Evolutionary conservation across 1,284 basidiomycete genomes (phyloP), one percentile per base, ranked within the genome.

Genomic region (Agaricales sp.): DNA sequence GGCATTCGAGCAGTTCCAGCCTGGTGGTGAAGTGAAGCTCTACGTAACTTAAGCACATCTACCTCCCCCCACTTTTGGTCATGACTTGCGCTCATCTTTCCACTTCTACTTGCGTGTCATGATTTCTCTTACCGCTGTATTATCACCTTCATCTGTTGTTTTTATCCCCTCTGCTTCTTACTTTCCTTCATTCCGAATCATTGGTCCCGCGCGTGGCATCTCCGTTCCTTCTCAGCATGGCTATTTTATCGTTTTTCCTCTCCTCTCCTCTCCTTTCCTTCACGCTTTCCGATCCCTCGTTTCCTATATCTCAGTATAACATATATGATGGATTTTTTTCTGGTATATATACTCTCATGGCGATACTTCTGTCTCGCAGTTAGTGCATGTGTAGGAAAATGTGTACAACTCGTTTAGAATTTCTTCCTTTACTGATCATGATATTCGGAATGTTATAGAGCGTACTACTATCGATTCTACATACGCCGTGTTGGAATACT

Each of bases 1-100:
- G 79, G 89, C 91, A 44, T 91, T 92, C 56, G 89, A 92, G 64
- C 75, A 80, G 52, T 80, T 77, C 64, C 71, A 77, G 54, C 80
- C 81, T 18, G 82, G 81, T 22, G 80, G 78, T 54, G 82, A 86
- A 65, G 83, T 88, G 50, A 82, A 78, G 18, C 73, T 87, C 47
- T 87, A 77, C 63, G 86, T 88, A 58, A 80, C 76, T 60, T 87
- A 68, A 76, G 50, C 50, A 35, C 26, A 43, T 44, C 39, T 45
- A 43, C 24, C 46, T 45, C 51, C 49, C 51, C 53, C 46, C 48
- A 52, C 38, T 35, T 48, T 30, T 49, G 38, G 35, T 38, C 39
- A 45, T 47, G 50, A 16, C 48, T 48, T n/a, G n/a, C n/a, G n/a
- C n/a, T n/a, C n/a, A 51, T 55, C 54, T 52, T 38, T 46, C 50